Evolutionary conservation across 2,329 filamentous ascomycete species (phyloP), one percentile per base, ranked within the genome.

Genomic region (Aspergillus brunneoviolaceus): DNA sequence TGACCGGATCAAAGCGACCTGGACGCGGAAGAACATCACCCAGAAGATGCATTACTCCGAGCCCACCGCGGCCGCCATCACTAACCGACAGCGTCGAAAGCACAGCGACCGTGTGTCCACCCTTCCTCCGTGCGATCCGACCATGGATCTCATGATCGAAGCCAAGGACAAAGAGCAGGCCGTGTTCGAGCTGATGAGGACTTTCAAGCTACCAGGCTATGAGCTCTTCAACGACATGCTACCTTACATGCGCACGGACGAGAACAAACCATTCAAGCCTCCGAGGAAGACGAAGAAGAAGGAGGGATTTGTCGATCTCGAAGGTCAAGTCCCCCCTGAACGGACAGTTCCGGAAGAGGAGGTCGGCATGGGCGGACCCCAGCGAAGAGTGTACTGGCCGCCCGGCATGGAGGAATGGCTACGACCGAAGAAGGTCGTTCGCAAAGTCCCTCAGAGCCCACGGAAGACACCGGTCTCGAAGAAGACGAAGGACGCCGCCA

Each of bases 11-110:
- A 83, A 85, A 49, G 87, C 88, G 3, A 97, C 92, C 0, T 98
- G 94, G 94, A 85, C 83, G 0, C 83, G 86, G 31, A 98, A 97
- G 73, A 80, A 83, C 1, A 97, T 96, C 65, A 92, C 82, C 2
- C 94, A 95, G 68, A 98, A 98, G 77, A 96, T 97, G 92, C 94
- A 98, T 70, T 97, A 97, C 76, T 96, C 90, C 27, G 94, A 98
- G 72, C 89, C 88, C 0, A 87, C 85, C 9, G 82, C 88, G 0
- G 81, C 85, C n/a, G 91, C 92, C 1, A 84, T 96, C 47, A 96
- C 92, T 0, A 84, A 84, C 0, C 84, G 87, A 0, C 89, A 96
- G 65, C 82, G 93, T 29, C 85, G 94, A 60, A 97, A 96, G 75
- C 94, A 98, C 71, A 92, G 87, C 39, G 84, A 91, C 0, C 85